Evolutionary conservation across 805 yeast species (phyloP).

Genomic region (Candida ovalis): DNA sequence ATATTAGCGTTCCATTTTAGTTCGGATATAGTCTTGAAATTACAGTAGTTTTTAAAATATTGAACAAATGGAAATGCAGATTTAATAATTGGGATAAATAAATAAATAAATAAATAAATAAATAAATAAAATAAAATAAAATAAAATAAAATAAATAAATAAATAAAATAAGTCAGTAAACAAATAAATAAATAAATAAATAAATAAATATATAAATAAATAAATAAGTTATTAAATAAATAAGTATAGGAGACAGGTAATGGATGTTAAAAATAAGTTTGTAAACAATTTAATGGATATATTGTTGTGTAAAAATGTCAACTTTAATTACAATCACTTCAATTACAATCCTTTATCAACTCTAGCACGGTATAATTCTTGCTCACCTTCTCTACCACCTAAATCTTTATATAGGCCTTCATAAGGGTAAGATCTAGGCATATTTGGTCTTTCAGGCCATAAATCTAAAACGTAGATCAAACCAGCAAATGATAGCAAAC

Average conservation of each 20-base stretch:
- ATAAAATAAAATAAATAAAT: not conserved
- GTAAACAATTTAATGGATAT: too few relatives aligned
- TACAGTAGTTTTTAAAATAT: too few relatives aligned
- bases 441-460: conserved; percentile 67
- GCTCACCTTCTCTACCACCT: conserved; percentile 56
- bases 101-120: not conserved
- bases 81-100: not conserved
- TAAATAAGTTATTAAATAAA: conserved; percentile 10
- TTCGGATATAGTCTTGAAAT: not conserved
- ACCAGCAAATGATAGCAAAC: conserved; percentile 37
- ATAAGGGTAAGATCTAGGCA: conserved; percentile 70
- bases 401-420: conserved; percentile 72
- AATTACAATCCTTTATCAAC: conserved; percentile 31
- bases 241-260: too few relatives aligned
- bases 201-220: conserved; percentile 5
- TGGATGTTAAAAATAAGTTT: conserved; percentile 4
- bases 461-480: conserved; percentile 48
- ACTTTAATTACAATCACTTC: not conserved
- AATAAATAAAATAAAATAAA: not conserved
- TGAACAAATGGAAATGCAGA: not conserved
- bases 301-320: too few relatives aligned
- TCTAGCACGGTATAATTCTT: conserved; percentile 41
- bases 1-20: not conserved
- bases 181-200: conserved; percentile 3
- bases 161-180: not conserved